phyloP scores from a whole-genome alignment of 73 alveolate species.

The Paramecium biaurelia region DNA sequence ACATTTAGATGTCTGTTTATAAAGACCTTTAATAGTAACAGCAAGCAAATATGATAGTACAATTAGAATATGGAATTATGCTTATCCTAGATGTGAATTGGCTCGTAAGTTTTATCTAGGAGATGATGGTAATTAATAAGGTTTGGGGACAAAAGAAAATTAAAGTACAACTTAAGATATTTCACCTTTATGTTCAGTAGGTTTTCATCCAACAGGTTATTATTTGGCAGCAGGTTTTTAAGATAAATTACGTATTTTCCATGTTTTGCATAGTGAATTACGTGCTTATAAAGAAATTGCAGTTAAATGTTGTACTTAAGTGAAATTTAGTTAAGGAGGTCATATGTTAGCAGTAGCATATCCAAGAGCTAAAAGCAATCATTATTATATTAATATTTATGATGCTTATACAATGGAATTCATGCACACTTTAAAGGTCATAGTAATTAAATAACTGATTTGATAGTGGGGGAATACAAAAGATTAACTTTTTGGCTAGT shows the following conservation, averaged over 20 bases:
- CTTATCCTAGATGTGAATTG: slow-evolving; percentile 82
- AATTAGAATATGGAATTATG: slow-evolving; percentile 96
- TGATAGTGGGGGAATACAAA: slow-evolving; percentile 78
- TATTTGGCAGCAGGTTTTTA: slow-evolving; percentile 96
- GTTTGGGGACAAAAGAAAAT: slow-evolving; percentile 24
- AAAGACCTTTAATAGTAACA: slow-evolving; percentile 97
- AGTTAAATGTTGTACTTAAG: slow-evolving; percentile 77
- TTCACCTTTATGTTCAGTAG: slow-evolving; percentile 89
- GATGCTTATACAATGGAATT: slow-evolving; percentile 91
- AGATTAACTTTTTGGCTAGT: slow-evolving; percentile 74
- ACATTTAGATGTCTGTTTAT: slow-evolving; percentile 93
- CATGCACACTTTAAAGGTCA: slow-evolving; percentile 76
- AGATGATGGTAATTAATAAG: slow-evolving; percentile 74
- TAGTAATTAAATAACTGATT: slow-evolving; percentile 70
- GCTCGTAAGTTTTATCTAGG: slow-evolving; percentile 77
- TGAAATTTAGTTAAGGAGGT: slow-evolving; percentile 95
- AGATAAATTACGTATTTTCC: slow-evolving; percentile 95
- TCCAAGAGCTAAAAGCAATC: slow-evolving; percentile 72
- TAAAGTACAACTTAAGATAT: slow-evolving; percentile 70
- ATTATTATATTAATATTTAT: slow-evolving; percentile 75
- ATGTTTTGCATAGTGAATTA: slow-evolving; percentile 92
- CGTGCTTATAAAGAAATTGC: slow-evolving; percentile 86
- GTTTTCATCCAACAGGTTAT: slow-evolving; percentile 99
- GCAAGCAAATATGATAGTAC: slow-evolving; percentile 92
- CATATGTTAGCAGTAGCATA: slow-evolving; percentile 91